phyloP scores from a whole-genome alignment of 2,329 filamentous ascomycete species.

The Emmonsia crescens region DNA sequence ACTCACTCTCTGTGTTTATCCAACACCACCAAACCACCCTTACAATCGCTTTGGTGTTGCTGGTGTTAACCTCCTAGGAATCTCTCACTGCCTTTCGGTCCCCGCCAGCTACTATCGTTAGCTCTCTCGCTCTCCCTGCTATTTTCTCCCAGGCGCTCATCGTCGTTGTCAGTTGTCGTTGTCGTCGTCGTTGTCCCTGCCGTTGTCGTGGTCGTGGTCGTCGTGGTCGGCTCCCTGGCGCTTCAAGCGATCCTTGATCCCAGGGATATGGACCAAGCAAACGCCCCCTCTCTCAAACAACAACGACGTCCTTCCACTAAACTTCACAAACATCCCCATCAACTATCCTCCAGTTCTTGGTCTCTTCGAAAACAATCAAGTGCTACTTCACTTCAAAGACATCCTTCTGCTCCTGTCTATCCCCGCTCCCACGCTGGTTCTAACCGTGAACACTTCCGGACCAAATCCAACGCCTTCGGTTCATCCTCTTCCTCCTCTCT shows the following conservation, averaged over 20 bases:
- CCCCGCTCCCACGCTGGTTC: constrained; percentile 32
- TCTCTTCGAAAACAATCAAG: constrained; percentile 35
- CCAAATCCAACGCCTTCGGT: constrained; percentile 36
- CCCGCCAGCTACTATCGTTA: background rate
- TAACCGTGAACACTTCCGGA: constrained; percentile 33
- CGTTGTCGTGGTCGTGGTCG: background rate
- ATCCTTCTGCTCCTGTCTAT: constrained; percentile 37
- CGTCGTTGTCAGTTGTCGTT: background rate
- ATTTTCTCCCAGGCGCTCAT: background rate
- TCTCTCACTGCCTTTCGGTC: too few relatives aligned
- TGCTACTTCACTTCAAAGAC: constrained; percentile 34
- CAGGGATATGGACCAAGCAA: constrained; percentile 11
- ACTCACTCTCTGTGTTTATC: too few relatives aligned
- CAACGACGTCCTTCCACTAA: constrained; percentile 29
- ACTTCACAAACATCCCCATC: constrained; percentile 36
- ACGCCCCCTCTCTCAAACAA: constrained; percentile 8
- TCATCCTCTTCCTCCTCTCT: constrained; percentile 39
- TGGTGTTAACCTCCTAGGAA: too few relatives aligned
- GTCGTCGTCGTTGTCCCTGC: background rate
- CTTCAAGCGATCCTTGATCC: background rate
- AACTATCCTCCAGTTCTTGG: constrained; percentile 26
- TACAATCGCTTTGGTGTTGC: too few relatives aligned
- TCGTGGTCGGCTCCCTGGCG: background rate
- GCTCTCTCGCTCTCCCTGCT: background rate
- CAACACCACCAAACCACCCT: too few relatives aligned